phyloP scores from a whole-genome alignment of 352 stramenopile genomes.

The Thraustochytrium sp. region DNA sequence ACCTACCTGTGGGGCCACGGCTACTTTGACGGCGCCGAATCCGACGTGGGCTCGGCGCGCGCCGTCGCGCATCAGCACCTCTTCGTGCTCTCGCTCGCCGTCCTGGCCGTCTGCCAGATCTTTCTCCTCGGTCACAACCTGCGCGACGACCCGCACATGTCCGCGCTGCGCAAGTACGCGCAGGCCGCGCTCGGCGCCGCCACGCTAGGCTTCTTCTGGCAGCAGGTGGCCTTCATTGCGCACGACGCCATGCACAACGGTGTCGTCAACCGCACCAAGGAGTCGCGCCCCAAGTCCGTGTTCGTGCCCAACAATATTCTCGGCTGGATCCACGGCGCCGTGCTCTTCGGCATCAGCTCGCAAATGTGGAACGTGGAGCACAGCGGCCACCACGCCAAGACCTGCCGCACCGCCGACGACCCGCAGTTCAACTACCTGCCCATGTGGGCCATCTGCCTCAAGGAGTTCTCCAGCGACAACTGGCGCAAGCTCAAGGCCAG shows the following conservation, averaged over 20 bases:
- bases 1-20: constrained; percentile 45
- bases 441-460: constrained; percentile 19
- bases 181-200: background rate
- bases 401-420: background rate
- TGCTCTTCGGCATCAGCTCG: constrained; percentile 46
- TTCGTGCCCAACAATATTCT: constrained; percentile 38
- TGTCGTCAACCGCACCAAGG: constrained; percentile 41
- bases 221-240: constrained; percentile 47
- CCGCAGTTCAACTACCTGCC: constrained; percentile 39
- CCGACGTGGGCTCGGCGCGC: background rate
- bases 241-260: constrained; percentile 48
- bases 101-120: constrained; percentile 28
- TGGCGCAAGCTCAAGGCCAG: background rate
- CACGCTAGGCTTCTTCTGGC: constrained; percentile 42
- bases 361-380: constrained; percentile 42
- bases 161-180: background rate
- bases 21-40: constrained; percentile 43
- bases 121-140: background rate
- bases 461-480: background rate
- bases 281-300: background rate
- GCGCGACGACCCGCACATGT: background rate
- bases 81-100: constrained; percentile 7
- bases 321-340: constrained; percentile 42
- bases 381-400: constrained; percentile 24
- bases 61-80: constrained; percentile 17